A percentile compares a stretch with the other conserved stretches of the same genome.
phyloP scores from a whole-genome alignment of 176 grass and related monocot genomes.

The Hyparrhenia diplandra region DNA sequence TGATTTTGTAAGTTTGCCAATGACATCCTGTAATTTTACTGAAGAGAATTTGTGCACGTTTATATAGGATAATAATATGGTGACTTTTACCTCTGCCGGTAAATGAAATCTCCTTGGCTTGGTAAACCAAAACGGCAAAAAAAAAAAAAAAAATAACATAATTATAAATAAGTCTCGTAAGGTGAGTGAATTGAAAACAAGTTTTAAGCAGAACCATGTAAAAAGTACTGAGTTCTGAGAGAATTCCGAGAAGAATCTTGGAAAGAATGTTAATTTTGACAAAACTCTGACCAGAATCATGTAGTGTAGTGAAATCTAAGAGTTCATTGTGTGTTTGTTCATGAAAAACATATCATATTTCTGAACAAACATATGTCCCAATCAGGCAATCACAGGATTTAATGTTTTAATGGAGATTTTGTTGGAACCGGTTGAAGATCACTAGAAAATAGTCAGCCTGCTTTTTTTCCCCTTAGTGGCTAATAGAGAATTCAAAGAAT shows the following conservation, averaged over 20 bases:
- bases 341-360: neutral
- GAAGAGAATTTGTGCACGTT: neutral
- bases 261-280: neutral
- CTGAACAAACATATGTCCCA: neutral
- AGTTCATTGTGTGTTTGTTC: neutral
- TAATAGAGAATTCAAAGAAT: no score
- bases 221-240: neutral
- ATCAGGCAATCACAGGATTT: neutral
- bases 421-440: neutral
- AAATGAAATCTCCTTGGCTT: neutral
- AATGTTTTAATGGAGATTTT: neutral
- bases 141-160: no score
- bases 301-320: no score
- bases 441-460: no score
- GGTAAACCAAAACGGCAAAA: neutral
- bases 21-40: neutral
- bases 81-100: neutral
- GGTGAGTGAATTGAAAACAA: neutral
- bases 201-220: neutral
- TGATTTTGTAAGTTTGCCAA: neutral
- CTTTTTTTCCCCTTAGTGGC: no score
- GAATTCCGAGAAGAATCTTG: no score
- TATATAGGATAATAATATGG: neutral
- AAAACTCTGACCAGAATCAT: neutral
- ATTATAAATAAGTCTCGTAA: no score